These are phyloP conservation scores for Coniophora puteana DNA, from an alignment of 1,284 basidiomycete species.

Conservation along the genomic window DNA sequence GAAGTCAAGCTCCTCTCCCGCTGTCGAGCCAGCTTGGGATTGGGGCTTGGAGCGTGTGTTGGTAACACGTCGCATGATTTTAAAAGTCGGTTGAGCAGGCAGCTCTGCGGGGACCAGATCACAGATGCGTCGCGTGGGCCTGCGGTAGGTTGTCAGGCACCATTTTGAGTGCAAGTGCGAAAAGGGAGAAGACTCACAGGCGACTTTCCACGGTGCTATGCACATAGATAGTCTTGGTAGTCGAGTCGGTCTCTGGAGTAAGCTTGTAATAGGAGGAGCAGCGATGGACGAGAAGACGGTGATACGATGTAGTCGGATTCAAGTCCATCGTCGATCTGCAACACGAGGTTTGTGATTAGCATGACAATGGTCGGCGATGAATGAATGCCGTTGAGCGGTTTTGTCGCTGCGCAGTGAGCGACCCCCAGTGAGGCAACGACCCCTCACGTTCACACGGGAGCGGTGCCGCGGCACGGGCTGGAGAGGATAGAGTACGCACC, in stretches of 20 bases:
- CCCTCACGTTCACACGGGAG: too few relatives aligned
- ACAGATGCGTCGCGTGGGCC: slow-evolving; percentile 61
- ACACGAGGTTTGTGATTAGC: slow-evolving; percentile 14
- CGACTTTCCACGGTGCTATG: slow-evolving; percentile 56
- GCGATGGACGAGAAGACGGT: slow-evolving; percentile 77
- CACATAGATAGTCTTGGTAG: slow-evolving; percentile 59
- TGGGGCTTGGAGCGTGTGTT: slow-evolving; percentile 49
- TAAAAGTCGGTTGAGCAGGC: slow-evolving; percentile 65
- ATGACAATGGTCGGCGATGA: too few relatives aligned
- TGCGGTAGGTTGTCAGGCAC: slow-evolving; percentile 25
- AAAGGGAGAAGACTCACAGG: slow-evolving; percentile 50
- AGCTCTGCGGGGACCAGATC: slow-evolving; percentile 79
- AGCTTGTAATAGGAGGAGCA: slow-evolving; percentile 77
- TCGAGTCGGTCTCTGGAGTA: slow-evolving; percentile 59
- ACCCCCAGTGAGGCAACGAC: too few relatives aligned
- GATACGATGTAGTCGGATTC: slow-evolving; percentile 69
- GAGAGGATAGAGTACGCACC: slow-evolving; percentile 39
- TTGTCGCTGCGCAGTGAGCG: too few relatives aligned
- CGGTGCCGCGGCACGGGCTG: too few relatives aligned
- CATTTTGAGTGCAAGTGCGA: slow-evolving; percentile 7
- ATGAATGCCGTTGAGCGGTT: too few relatives aligned
- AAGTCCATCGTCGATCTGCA: slow-evolving; percentile 58
- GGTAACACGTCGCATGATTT: slow-evolving; percentile 72
- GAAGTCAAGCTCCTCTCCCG: slow-evolving; percentile 67
- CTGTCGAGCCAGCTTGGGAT: slow-evolving; percentile 63